Evolutionary conservation across 345 rosid genomes (phyloP), one percentile per base, ranked within the genome.

Genomic region (Draba incana): DNA sequence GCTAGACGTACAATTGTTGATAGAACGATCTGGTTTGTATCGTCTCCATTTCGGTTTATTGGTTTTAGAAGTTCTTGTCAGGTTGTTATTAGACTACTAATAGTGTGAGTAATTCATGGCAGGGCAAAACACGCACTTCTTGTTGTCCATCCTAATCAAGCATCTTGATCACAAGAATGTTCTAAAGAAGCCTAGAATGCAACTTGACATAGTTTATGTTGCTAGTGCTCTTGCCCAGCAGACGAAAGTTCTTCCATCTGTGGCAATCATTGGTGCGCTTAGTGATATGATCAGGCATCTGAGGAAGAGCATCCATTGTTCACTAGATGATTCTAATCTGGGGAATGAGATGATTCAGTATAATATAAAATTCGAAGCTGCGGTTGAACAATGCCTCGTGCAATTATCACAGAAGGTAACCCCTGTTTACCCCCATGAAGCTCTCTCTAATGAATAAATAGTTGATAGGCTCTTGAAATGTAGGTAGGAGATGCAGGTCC

Each of bases 401-500:
- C 85, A 82, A 60, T 73, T 88, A 68, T 83, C 92, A 37, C 47
- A 57, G 16, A 88, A 86, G 95, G 89, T 83, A 69, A 64, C 56
- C 48, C 5, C 15, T 51, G 45, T 30, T 12, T 68, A 28, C 37
- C 15, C 10, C 16, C 6, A 4, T 30, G 15, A 62, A 3, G 25
- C 54, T 55, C 28, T 20, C 20, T n/a, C 20, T 4, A 69, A 4
- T 37, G 35, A 58, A 39, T 49, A 33, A 45, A 53, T 45, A 25
- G 54, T 67, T 73, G 73, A 79, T 61, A 41, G 45, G 28, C 25
- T 71, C 10, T 75, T 16, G 28, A 68, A 69, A 71, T 10, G 55
- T 77, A 87, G 94, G 83, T 85, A 52, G 89, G 95, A 78, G 95
- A 88, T 78, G 92, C 95, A 67, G 88, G 85, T 76, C 92, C 92